Evolutionary conservation across 1,139 yeast species (phyloP), one percentile per base, ranked within the genome.

Genomic region (Yamadazyma sp.): DNA sequence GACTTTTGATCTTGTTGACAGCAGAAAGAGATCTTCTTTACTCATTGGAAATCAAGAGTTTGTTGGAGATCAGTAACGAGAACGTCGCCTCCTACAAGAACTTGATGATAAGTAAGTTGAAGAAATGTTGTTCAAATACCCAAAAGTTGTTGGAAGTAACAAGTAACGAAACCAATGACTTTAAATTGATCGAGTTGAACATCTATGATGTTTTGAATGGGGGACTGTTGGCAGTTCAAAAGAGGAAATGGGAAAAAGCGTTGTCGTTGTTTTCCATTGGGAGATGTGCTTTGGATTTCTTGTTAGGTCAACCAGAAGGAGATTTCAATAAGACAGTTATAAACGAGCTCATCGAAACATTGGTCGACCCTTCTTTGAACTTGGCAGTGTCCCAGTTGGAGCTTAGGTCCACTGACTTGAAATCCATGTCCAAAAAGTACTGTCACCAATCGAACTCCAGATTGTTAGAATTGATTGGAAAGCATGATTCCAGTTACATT

Each of bases 1-100:
- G 80, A 11, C 50, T 60, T 29, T 59, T 85, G 16, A 58, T 76
- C 17, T 65, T 85, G 24, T 63, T 74, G 44, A 69, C 75, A 9
- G 80, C 84, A 1, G 95, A 87, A 58, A 72, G 92, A 51, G 83
- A 84, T 48, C 66, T 82, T 57, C 69, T 87, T 28, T 79, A 76
- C 51, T 85, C 91, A 0, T 71, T 79, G 59, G 91, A 85, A 58
- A 71, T 81, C 42, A 79, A 77, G 47, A 66, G 75, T 17, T 61
- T 73, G 40, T 60, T 81, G 49, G 89, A 82, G 48, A 73, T 81
- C 40, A 76, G 77, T 43, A 66, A 58, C 40, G 72, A 65, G 32
- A 56, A 38, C 34, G 62, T 75, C 0, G 62, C 77, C 5, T 68
- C 70, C 25, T 61, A 75, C 37, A 76, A 70, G 56, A 75, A 72